Conservation (phyloP, 129 eudicot genomes). For the Pulicaria dysenterica region DNA sequence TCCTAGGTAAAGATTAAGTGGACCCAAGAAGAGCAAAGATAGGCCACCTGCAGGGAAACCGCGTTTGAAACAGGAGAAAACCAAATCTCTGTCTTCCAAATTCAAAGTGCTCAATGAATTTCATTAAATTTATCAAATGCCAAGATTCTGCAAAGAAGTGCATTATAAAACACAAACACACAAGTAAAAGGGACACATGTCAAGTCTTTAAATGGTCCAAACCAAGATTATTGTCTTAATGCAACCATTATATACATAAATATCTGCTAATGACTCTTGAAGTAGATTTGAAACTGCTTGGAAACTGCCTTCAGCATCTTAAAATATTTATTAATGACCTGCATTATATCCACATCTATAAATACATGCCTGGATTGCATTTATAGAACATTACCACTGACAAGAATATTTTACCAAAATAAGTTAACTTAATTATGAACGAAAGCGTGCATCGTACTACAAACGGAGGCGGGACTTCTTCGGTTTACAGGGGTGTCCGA, state of each 20-base stretch:
- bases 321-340: conserved; percentile 19
- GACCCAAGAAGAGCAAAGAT: conserved; percentile 23
- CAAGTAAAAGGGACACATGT: conserved; percentile 33
- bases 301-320: conserved; percentile 38
- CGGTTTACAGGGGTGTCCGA: conserved; percentile 53
- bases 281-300: conserved; percentile 38
- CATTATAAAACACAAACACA: conserved; percentile 15
- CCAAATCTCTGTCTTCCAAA: conserved; percentile 31
- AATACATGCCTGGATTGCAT: conserved; percentile 33
- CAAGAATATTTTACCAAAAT: conserved; percentile 3
- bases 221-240: conserved; percentile 30
- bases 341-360: conserved; percentile 40
- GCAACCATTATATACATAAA: conserved; percentile 25
- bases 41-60: conserved; percentile 39
- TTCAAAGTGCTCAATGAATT: conserved; percentile 23
- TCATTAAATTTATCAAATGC: conserved; percentile 2
- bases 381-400: conserved; percentile 9
- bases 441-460: conserved; percentile 17
- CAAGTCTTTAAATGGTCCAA: conserved; percentile 27
- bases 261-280: conserved; percentile 21
- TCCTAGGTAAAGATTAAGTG: conserved; percentile 33
- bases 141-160: conserved; percentile 22
- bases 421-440: background rate
- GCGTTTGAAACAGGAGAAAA: conserved; percentile 39
- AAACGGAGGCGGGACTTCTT: conserved; percentile 42